Evolutionary conservation across 257 asterid genomes (phyloP).

Genomic region (Primulina eburnea): DNA sequence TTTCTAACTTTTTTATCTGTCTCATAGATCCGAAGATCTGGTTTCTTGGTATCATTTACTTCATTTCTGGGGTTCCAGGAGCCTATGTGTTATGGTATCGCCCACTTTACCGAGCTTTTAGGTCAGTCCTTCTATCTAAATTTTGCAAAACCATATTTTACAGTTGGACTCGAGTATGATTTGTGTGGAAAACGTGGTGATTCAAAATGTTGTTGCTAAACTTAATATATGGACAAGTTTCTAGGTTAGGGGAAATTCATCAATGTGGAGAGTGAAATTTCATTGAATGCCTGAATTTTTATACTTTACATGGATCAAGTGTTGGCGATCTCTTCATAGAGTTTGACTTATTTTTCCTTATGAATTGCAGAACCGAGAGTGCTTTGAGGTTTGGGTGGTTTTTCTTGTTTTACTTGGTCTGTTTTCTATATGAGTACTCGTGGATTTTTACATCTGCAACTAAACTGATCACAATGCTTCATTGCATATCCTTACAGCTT

Average conservation of each 20-base stretch:
- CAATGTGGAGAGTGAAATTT: not conserved
- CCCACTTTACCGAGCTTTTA: constrained; percentile 93
- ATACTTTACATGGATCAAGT: constrained; percentile 12
- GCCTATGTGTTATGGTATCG: constrained; percentile 95
- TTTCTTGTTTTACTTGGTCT: constrained; percentile 85
- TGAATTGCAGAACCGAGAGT: constrained; percentile 76
- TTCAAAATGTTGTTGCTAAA: not conserved
- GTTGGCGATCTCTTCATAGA: not conserved
- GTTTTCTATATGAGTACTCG: constrained; percentile 17
- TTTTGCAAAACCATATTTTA: constrained; percentile 18
- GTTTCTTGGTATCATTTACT: constrained; percentile 93
- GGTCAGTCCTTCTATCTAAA: constrained; percentile 39
- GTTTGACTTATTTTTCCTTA: constrained; percentile 24
- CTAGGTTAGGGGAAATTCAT: not conserved
- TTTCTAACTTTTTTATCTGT: constrained; percentile 20
- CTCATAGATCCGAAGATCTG: constrained; percentile 51
- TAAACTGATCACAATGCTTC: constrained; percentile 14
- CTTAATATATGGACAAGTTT: not conserved
- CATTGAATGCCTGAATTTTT: not conserved
- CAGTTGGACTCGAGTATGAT: not conserved
- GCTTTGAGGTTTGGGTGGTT: constrained; percentile 94
- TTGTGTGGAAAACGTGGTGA: not conserved
- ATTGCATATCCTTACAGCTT: constrained; percentile 48
- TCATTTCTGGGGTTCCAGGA: constrained; percentile 93
- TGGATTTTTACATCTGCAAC: constrained; percentile 6